Evolutionary conservation across 2,329 filamentous ascomycete species (phyloP), one percentile per base, ranked within the genome.

Genomic region (Thielaviopsis punctulata): DNA sequence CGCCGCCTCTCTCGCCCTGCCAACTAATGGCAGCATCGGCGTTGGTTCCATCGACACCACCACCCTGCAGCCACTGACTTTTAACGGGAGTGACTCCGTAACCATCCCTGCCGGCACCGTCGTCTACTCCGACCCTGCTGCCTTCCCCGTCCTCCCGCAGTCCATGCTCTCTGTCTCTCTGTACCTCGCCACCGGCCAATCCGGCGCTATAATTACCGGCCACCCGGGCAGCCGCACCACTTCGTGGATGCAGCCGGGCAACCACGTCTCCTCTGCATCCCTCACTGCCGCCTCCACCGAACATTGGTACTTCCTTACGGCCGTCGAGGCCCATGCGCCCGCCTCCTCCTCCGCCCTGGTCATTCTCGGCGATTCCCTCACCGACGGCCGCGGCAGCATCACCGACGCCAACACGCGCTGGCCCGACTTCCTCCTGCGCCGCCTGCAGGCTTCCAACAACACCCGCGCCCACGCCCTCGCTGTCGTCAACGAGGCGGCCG

Each of bases 201-300:
- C 65, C 1, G 72, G 73, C 0, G 73, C 69, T 52, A 68, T 65
- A 24, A 78, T 84, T 52, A 84, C 80, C 0, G 73, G 72, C 0
- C 81, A 84, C 55, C 79, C 80, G 0, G 80, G 80, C 4, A 80
- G 76, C 57, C 70, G 80, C 5, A 81, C 79, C 0, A 79, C 73
- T 0, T 76, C 72, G 9, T 83, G 72, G 69, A 73, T 79, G 62
- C 68, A 72, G 39, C 63, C 66, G 9, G 80, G 80, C 1, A 76
- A 84, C 58, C 68, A 71, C n/a, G 70, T 77, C 1, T 64, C 65
- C 6, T 68, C 69, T 0, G 61, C 66, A 0, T 69, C 71, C n/a
- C 61, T 82, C 7, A 63, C 66, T 1, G 66, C 69, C 18, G 52
- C 61, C 18, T 60, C 59, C 61, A 59, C 63, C 39, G 60, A 64